Conservation (phyloP, 2,329 filamentous ascomycete genomes). For the Thelonectria discophora region DNA sequence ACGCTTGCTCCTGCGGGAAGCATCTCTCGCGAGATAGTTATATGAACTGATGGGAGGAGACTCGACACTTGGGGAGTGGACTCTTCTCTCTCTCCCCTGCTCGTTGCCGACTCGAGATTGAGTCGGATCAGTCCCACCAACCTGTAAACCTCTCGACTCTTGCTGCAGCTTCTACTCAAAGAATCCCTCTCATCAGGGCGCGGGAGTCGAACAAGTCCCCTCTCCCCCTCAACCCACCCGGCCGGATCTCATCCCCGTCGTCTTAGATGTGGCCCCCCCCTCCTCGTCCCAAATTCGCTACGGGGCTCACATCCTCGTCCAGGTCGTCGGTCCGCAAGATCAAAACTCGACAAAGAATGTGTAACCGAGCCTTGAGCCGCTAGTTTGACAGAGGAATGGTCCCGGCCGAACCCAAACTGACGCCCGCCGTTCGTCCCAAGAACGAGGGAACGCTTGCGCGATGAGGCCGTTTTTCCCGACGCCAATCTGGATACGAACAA, state of each 20-base stretch:
- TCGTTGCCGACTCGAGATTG: background rate
- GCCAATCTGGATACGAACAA: background rate
- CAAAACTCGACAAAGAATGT: background rate
- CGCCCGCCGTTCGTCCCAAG: background rate
- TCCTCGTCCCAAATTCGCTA: background rate
- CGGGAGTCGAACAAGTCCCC: no score
- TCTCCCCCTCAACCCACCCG: no score
- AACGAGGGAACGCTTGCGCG: background rate
- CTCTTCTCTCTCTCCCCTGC: background rate
- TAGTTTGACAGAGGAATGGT: conserved; percentile 14
- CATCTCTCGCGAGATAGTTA: conserved; percentile 7
- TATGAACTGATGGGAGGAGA: conserved; percentile 1
- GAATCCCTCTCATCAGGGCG: no score
- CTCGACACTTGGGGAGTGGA: background rate
- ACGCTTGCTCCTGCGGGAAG: background rate
- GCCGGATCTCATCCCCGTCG: no score
- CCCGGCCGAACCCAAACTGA: background rate
- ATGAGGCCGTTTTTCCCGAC: background rate
- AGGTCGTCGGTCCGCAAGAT: conserved; percentile 12
- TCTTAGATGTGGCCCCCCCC: background rate
- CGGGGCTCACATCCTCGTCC: conserved; percentile 4
- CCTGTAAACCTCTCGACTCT: background rate
- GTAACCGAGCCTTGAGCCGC: conserved; percentile 2
- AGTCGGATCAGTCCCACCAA: background rate
- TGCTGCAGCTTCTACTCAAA: no score